Base-by-base conservation (phyloP, 1,284 basidiomycete genomes). In the Ceratobasidium sp. region DNA sequence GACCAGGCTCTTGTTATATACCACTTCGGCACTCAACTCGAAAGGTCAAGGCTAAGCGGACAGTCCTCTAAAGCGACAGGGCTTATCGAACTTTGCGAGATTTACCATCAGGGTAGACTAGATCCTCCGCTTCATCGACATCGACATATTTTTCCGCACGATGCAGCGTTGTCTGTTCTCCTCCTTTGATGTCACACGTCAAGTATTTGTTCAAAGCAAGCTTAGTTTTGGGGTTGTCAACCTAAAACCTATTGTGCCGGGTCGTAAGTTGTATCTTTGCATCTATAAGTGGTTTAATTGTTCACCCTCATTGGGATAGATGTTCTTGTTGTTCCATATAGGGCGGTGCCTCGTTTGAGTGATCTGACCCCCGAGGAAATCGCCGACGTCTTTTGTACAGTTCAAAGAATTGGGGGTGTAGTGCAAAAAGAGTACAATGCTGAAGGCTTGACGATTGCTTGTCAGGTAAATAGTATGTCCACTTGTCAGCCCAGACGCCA, bases 211-310 rank as follows among this genome's bases (percentile, higher is more conserved):
- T 75, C 83, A 85, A 46, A 84, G 86, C 0, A 73, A 85, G 0
- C 80, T 89, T 13, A 86, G 89, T 0, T 89, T 86, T 75, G 94
- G 90, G 2, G 89, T 96, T 73, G 94, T 96, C 53, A 97, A 97
- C 77, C 84, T 96, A 71, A 96, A 94, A 75, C 94, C 95, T 1
- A 87, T 97, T 72, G 87, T 96, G 9, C 93, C 93, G 23, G 94
- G 94, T 50, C 93, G 93, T 95, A 77, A 79, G 93, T 83, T 3
- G 69, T 64, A 47, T 54, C 47, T 27, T 14, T 6, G 9, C 23
- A 2, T 30, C 47, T 67, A 36, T 30, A 56, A 67, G 29, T 7
- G 56, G 19, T 13, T 27, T 57, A 52, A 21, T n/a, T 27, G 33
- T 52, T 2, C 23, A 39, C 30, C 7, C 44, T n/a, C 23, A 41